Base-by-base conservation (phyloP, 2,329 filamentous ascomycete genomes). In the Myriosclerotinia curreyana region DNA sequence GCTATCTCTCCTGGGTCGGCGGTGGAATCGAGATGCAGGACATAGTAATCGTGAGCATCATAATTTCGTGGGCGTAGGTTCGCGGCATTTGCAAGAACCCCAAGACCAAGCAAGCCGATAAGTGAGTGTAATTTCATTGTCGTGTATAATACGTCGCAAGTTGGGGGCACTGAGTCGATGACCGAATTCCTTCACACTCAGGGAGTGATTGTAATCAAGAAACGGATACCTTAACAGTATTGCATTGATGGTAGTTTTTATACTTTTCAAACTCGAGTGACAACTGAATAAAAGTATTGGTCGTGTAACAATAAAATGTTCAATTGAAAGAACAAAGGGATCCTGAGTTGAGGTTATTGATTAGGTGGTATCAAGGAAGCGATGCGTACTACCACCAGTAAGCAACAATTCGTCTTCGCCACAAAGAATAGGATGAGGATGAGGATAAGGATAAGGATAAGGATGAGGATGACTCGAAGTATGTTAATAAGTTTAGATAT, bases 11-110 rank as follows among this genome's bases (percentile, higher is more conserved):
- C 78, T 20, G 92, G 92, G 17, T 86, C 81, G 8, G 84, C 81
- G 46, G 83, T 80, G 15, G 84, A 79, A 65, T 89, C 85, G 72
- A 99, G 83, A 69, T 97, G 90, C 54, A 99, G 82, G 68, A 96
- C 92, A 76, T 98, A 97, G 79, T 96, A 98, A 77, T 99, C 94
- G 77, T 92, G 86, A 48, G 84, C 82, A 58, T 89, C 84, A 80
- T 96, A 91, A 74, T 95, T 84, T 71, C 90, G 88, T 67, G 82
- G 79, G 58, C 81, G 79, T 52, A 85, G 75, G 61, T 71, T 69
- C 53, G 80, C 75, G 38, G 82, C 79, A 64, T 80, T 77, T 66
- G 80, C 73, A 34, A 77, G 69, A 76, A 72, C 82, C 66, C 82
- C 78, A 55, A 86, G 76, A 76, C 82, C 79, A 62, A 81, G 75